Conservation (phyloP, 345 rosid species). For the Hevea brasiliensis region DNA sequence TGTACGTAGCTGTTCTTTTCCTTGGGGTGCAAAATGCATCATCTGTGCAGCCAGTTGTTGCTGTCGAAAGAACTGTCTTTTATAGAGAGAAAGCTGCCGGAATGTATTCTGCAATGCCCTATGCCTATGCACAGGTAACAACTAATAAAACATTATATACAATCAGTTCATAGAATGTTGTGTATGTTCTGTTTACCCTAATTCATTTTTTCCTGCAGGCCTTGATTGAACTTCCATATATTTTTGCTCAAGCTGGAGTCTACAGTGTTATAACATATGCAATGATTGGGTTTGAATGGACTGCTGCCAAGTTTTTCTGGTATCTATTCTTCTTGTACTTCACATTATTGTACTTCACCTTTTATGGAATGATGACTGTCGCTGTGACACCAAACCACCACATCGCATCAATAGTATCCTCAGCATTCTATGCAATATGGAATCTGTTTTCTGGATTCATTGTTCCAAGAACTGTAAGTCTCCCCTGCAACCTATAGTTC, state of each 20-base stretch:
- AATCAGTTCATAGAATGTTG: not conserved
- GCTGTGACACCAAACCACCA: constrained; percentile 66
- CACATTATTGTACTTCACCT: constrained; percentile 66
- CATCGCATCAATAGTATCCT: constrained; percentile 50
- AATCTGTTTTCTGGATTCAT: constrained; percentile 65
- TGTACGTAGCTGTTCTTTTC: constrained; percentile 63
- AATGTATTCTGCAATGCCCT: constrained; percentile 71
- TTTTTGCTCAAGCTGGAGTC: constrained; percentile 45
- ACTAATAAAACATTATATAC: not conserved
- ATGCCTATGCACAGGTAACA: constrained; percentile 60
- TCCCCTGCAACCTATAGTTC: not conserved
- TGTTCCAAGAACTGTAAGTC: constrained; percentile 58
- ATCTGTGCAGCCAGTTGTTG: constrained; percentile 63
- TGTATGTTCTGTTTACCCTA: not conserved
- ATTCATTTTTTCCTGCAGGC: not conserved
- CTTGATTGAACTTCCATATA: constrained; percentile 57
- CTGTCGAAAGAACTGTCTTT: constrained; percentile 68
- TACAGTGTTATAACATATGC: constrained; percentile 55
- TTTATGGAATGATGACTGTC: constrained; percentile 70
- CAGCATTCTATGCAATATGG: constrained; percentile 56
- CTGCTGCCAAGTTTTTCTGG: constrained; percentile 57
- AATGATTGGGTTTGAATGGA: constrained; percentile 72
- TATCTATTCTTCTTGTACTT: constrained; percentile 58
- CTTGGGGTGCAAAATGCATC: constrained; percentile 56
- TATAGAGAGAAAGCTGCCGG: constrained; percentile 79